Evolutionary conservation across 257 asterid genomes (phyloP).

Genomic region (Verbena officinalis): DNA sequence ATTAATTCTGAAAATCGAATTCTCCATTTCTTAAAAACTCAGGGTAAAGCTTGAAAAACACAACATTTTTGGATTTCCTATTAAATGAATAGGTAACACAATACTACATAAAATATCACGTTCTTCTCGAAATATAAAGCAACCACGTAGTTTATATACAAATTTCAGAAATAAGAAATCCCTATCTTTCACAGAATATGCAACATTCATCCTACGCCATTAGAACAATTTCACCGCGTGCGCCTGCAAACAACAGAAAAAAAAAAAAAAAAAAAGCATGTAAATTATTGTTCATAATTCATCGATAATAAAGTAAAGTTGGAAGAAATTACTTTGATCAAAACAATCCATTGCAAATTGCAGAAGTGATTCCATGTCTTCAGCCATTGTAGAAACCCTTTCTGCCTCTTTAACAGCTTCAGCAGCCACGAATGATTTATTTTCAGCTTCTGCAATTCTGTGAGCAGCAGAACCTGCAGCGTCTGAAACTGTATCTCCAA

Average conservation of each 20-base stretch:
- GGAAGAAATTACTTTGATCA: conserved; percentile 49
- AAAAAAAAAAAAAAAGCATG: background rate
- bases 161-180: background rate
- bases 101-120: no score
- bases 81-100: no score
- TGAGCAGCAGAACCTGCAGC: conserved; percentile 61
- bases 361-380: conserved; percentile 62
- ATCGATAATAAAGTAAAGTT: conserved; percentile 17
- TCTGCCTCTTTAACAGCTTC: conserved; percentile 84
- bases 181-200: background rate
- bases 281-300: background rate
- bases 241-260: conserved; percentile 48
- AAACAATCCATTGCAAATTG: conserved; percentile 62
- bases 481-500: conserved; percentile 65
- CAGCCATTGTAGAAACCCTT: conserved; percentile 68
- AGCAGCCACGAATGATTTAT: conserved; percentile 73
- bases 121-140: background rate
- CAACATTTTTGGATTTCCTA: no score
- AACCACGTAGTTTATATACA: conserved; percentile 18
- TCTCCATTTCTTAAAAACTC: no score
- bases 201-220: conserved; percentile 40
- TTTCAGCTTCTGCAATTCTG: conserved; percentile 77
- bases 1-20: no score
- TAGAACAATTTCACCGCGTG: conserved; percentile 54
- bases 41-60: no score